phyloP scores from a whole-genome alignment of 2,329 filamentous ascomycete species.

The Ustilaginoidea virens region DNA sequence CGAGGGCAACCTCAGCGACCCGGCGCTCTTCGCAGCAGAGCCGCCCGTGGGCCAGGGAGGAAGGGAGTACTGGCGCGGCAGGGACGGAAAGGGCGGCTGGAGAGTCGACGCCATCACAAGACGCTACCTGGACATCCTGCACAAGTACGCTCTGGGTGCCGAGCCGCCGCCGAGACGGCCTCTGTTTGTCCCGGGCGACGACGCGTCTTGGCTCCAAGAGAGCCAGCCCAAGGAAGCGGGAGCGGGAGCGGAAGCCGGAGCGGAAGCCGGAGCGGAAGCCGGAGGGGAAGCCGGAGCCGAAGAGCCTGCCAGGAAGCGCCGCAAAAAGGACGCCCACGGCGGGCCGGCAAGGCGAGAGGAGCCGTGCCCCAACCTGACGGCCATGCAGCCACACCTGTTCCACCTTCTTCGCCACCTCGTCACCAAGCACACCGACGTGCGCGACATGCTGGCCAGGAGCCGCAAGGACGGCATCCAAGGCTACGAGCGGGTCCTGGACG shows the following conservation, averaged over 20 bases:
- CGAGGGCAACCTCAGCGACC: slow-evolving; percentile 88
- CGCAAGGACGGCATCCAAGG: slow-evolving; percentile 55
- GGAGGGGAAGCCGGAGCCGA: slow-evolving; percentile 28
- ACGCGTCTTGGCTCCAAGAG: slow-evolving; percentile 28
- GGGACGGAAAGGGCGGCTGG: slow-evolving; percentile 68
- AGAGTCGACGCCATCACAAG: slow-evolving; percentile 77
- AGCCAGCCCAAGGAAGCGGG: slow-evolving; percentile 14
- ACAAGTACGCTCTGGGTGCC: slow-evolving; percentile 55
- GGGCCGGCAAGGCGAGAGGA: slow-evolving; percentile 20
- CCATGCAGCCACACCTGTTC: slow-evolving; percentile 87
- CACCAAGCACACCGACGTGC: slow-evolving; percentile 62
- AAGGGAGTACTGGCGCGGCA: slow-evolving; percentile 75
- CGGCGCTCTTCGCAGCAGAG: slow-evolving; percentile 62
- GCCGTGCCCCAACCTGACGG: slow-evolving; percentile 48
- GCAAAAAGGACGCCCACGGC: slow-evolving; percentile 22
- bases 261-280: slow-evolving; percentile 29
- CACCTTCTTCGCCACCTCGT: slow-evolving; percentile 77
- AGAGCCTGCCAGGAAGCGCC: slow-evolving; percentile 37
- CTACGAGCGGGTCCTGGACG: slow-evolving; percentile 59
- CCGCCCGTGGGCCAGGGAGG: slow-evolving; percentile 50
- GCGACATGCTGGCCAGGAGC: slow-evolving; percentile 64
- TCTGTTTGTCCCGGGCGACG: slow-evolving; percentile 54
- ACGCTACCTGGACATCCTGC: slow-evolving; percentile 81
- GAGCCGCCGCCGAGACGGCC: slow-evolving; percentile 52
- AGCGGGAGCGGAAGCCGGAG: slow-evolving; percentile 12